phyloP scores from a whole-genome alignment of 1,139 yeast genomes.

The Kodamaea fungicola region DNA sequence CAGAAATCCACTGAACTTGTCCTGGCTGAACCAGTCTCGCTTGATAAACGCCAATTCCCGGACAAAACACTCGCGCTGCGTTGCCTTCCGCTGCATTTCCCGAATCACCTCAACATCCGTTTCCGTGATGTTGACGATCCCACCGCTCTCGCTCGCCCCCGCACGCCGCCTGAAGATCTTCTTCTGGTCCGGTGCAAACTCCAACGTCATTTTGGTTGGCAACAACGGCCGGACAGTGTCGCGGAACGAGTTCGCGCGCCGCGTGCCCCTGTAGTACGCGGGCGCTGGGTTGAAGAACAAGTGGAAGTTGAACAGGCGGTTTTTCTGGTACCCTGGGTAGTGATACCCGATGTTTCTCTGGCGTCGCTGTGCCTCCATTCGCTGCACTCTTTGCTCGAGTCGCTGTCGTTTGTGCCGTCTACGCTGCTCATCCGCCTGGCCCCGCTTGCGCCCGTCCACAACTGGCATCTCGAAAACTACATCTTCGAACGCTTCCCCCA shows the following conservation, averaged over 20 bases:
- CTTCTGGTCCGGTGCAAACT: constrained; percentile 45
- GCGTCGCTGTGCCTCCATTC: constrained; percentile 30
- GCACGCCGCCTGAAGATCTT: constrained; percentile 32
- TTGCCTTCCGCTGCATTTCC: constrained; percentile 20
- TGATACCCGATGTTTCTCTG: constrained; percentile 42
- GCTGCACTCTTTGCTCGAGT: constrained; percentile 26
- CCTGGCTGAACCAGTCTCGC: constrained; percentile 36
- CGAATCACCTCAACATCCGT: constrained; percentile 32
- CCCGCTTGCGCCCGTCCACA: constrained; percentile 16
- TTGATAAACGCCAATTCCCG: constrained; percentile 32
- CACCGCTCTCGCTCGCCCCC: no score
- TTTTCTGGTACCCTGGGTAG: constrained; percentile 61
- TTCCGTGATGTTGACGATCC: constrained; percentile 20
- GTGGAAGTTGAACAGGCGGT: constrained; percentile 62
- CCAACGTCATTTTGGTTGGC: constrained; percentile 53
- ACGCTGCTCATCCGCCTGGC: constrained; percentile 20
- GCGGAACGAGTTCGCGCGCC: constrained; percentile 45
- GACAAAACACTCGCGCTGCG: constrained; percentile 15
- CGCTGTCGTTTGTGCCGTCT: constrained; percentile 21
- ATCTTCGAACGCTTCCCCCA: constrained; percentile 4
- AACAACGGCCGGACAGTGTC: constrained; percentile 50
- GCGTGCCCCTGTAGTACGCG: constrained; percentile 46
- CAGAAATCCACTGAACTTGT: constrained; percentile 40
- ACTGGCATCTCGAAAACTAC: constrained; percentile 20
- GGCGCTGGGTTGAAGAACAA: constrained; percentile 65